A percentile compares a stretch with the other conserved stretches of the same genome.
Conservation (phyloP, 352 stramenopile genomes). For the Phytophthora lateralis region DNA sequence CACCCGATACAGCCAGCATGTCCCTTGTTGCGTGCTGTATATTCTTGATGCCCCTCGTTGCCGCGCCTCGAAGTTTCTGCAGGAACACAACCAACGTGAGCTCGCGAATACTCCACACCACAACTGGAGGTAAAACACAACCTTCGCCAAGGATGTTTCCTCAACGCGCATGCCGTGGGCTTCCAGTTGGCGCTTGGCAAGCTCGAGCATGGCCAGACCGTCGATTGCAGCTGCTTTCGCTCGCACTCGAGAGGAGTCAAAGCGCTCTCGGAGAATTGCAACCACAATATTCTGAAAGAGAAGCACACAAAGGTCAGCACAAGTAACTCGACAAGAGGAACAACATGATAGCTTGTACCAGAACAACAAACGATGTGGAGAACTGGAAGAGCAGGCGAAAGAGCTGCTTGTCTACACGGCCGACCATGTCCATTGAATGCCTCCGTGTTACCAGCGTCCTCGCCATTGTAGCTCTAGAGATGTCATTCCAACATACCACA, state of each 20-base stretch:
- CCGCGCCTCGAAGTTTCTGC: conserved; percentile 54
- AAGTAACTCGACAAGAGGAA: background rate
- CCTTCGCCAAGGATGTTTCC: conserved; percentile 48
- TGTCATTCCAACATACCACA: background rate
- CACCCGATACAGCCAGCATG: conserved; percentile 43
- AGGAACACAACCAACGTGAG: background rate
- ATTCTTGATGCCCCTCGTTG: conserved; percentile 45
- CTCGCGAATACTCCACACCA: background rate
- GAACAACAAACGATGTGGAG: conserved; percentile 45
- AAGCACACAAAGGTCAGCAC: background rate
- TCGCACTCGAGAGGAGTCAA: conserved; percentile 38
- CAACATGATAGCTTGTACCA: conserved; percentile 24
- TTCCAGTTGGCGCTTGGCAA: conserved; percentile 64
- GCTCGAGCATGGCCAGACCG: conserved; percentile 48
- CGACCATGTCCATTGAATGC: conserved; percentile 26
- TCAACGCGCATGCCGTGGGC: conserved; percentile 50
- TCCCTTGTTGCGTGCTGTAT: conserved; percentile 42
- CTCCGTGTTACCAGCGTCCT: conserved; percentile 23
- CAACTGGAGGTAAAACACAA: background rate
- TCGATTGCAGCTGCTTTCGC: conserved; percentile 31
- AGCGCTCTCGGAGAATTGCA: conserved; percentile 66
- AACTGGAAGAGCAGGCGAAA: conserved; percentile 50
- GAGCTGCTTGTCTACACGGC: conserved; percentile 23
- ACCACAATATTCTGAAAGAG: conserved; percentile 58
- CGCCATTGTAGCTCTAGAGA: conserved; percentile 37